Base-by-base conservation (phyloP, 108 stramenopile genomes). In the Skeletonema grethae region DNA sequence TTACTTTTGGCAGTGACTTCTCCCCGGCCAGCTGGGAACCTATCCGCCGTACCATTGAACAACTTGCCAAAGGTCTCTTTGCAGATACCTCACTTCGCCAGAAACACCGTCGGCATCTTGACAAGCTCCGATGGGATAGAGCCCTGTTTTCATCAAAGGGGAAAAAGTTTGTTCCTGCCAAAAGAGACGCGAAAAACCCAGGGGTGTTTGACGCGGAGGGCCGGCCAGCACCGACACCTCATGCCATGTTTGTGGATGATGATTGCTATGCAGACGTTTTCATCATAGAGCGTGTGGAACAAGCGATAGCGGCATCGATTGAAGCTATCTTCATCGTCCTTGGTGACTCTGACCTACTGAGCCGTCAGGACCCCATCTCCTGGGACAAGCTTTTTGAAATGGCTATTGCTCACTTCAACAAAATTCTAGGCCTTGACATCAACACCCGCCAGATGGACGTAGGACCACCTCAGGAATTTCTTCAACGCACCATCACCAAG, bases 281-380 rank as follows among this genome's bases (percentile, higher is more conserved):
- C 43, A 43, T 43, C 7, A 8, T 43, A 2, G 43, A 10, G 7
- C 9, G 43, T 5, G 43, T 43, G 2, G 43, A 43, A 10, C 43
- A 43, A 43, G 20, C 32, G 0, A 24, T 66, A 7, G 7, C 43
- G 2, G 35, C 18, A 5, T 31, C 65, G 2, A 63, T 76, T 4
- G 62, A 76, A 30, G 75, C 75, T 28, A 69, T 76, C 55, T 76
- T 76, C 48, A 45, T 39, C 0, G 62, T 76, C 2, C 58, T 76
- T 61, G 75, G 75, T 1, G 13, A 22, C 8, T 48, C 29, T 7
- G 46, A 68, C 34, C 4, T 7, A 3, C 6, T 24, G 12, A 6
- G 56, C 25, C 60, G 67, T 9, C 60, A 68, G 30, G 67, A 67
- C 50, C 63, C 57, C 10, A 9, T 75, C 3, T 55, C 73, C 15